Conservation (phyloP, 164 flowering plant genomes). For the Magnolia changhungtana region DNA sequence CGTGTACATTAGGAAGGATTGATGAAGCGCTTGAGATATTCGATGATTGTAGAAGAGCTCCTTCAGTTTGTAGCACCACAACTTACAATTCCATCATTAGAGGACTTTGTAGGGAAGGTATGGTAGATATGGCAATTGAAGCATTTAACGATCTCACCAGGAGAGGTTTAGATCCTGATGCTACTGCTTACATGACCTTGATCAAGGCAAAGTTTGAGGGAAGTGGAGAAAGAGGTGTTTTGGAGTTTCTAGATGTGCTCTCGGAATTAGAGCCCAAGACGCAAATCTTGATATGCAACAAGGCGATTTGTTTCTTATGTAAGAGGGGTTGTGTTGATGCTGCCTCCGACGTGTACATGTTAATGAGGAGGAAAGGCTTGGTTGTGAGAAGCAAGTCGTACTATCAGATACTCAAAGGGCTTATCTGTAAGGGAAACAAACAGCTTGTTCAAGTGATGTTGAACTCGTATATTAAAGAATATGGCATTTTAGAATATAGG, state of each 20-base stretch:
- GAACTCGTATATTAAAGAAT: conserved; percentile 44
- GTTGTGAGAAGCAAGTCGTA: conserved; percentile 33
- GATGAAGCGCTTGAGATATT: conserved; percentile 65
- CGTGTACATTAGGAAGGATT: conserved; percentile 50
- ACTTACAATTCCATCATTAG: conserved; percentile 53
- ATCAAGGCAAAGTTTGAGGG: conserved; percentile 33
- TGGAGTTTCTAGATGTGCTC: conserved; percentile 36
- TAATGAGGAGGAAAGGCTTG: conserved; percentile 40
- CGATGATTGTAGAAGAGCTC: conserved; percentile 44
- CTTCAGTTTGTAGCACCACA: conserved; percentile 26
- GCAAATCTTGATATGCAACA: conserved; percentile 31
- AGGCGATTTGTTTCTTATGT: conserved; percentile 49
- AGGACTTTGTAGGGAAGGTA: conserved; percentile 52
- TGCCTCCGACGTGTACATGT: conserved; percentile 38
- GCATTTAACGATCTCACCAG: conserved; percentile 49
- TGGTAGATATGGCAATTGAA: conserved; percentile 58
- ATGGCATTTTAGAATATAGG: conserved; percentile 41
- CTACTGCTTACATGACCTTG: conserved; percentile 30
- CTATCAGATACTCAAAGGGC: conserved; percentile 38
- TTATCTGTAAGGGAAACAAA: conserved; percentile 30
- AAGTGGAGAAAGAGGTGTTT: conserved; percentile 42
- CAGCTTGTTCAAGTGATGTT: conserved; percentile 31
- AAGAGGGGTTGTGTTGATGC: conserved; percentile 36
- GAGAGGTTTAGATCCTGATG: conserved; percentile 41
- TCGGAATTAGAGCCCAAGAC: conserved; percentile 25